A percentile compares a stretch with the other conserved stretches of the same genome.
Evolutionary conservation across 345 rosid species (phyloP).

Genomic region (Kernera saxatilis): DNA sequence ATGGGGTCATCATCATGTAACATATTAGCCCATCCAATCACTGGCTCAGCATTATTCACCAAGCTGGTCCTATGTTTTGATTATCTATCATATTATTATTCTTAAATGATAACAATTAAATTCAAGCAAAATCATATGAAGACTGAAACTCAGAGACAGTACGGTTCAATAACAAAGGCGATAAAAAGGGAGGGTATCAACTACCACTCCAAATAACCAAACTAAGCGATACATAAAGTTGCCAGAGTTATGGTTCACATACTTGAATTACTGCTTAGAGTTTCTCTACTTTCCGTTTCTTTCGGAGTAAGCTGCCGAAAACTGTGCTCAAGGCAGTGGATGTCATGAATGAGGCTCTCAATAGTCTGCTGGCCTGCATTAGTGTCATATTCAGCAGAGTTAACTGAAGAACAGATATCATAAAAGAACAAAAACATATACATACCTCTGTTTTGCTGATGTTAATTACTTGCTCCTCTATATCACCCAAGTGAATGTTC

Average conservation of each 20-base stretch:
- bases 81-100: not conserved
- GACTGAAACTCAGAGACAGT: not conserved
- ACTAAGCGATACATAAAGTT: not conserved
- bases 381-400: not conserved
- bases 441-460: not conserved
- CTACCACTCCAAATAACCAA: too few relatives aligned
- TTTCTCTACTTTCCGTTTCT: not conserved
- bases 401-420: not conserved
- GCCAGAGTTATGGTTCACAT: too few relatives aligned
- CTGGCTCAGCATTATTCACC: not conserved
- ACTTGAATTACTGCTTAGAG: not conserved
- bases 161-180: too few relatives aligned
- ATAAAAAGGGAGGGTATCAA: too few relatives aligned
- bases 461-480: not conserved
- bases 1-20: not conserved
- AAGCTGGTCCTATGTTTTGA: not conserved
- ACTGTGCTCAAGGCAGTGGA: not conserved
- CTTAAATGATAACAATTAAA: too few relatives aligned
- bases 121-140: not conserved
- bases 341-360: not conserved
- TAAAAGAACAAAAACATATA: not conserved
- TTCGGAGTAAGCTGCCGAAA: not conserved
- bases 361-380: not conserved
- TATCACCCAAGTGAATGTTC: not conserved
- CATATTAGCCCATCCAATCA: not conserved